Conservation (phyloP, 2,329 filamentous ascomycete genomes). For the Triangularia verruculosa region DNA sequence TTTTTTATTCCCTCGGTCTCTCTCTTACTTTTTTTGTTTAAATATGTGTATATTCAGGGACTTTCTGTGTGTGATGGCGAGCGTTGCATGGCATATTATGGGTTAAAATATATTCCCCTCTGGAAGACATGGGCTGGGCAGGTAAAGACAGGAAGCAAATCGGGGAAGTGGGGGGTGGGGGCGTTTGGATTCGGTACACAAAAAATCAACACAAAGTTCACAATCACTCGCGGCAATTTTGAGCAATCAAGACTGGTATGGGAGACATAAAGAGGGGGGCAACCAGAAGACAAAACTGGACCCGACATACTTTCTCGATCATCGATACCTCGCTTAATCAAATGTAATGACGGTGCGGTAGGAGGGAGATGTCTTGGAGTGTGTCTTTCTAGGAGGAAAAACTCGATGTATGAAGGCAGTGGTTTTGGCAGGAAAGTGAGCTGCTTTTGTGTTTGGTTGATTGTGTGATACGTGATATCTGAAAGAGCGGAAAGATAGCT, state of each 20-base stretch:
- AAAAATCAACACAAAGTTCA: neutral
- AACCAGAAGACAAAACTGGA: neutral
- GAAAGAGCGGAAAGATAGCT: neutral
- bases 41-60: neutral
- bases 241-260: neutral
- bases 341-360: neutral
- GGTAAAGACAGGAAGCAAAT: constrained; percentile 17
- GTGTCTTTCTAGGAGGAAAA: neutral
- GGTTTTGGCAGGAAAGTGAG: neutral
- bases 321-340: neutral
- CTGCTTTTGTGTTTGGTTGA: neutral
- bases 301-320: neutral
- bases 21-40: too few relatives aligned
- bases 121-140: constrained; percentile 28
- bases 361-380: neutral
- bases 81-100: constrained; percentile 34
- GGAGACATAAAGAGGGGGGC: neutral
- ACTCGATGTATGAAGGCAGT: neutral
- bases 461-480: neutral
- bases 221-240: neutral
- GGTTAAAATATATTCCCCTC: constrained; percentile 22
- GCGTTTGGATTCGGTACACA: neutral
- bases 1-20: too few relatives aligned
- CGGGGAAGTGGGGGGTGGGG: too few relatives aligned
- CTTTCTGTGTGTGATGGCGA: constrained; percentile 37